Percentiles rank a stretch among this genome's conserved stretches.
phyloP scores from a whole-genome alignment of 2,329 filamentous ascomycete genomes.

The Cadophora malorum region DNA sequence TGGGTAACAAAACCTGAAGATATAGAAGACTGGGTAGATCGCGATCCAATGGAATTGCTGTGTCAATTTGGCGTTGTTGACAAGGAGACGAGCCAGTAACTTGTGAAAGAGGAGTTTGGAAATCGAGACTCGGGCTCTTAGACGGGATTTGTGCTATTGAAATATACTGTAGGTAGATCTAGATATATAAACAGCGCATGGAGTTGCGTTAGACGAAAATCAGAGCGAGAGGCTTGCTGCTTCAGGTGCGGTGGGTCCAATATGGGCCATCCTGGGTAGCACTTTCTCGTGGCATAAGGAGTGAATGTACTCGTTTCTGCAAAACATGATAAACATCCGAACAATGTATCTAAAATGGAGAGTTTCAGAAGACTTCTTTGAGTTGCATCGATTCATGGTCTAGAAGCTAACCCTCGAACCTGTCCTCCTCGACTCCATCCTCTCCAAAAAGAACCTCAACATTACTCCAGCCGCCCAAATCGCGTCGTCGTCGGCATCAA shows the following conservation, averaged over 20 bases:
- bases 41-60: conserved; percentile 36
- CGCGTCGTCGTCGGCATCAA: conserved; percentile 43
- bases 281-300: not conserved
- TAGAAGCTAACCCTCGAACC: not conserved
- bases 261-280: not conserved
- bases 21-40: conserved; percentile 39
- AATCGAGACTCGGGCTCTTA: not conserved
- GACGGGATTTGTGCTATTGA: not conserved
- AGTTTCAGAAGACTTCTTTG: no score
- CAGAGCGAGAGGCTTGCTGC: no score
- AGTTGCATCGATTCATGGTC: not conserved
- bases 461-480: conserved; percentile 44
- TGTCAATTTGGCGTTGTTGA: conserved; percentile 13
- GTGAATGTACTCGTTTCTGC: no score
- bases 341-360: no score
- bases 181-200: no score
- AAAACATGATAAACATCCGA: no score
- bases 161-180: no score
- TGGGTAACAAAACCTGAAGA: conserved; percentile 42
- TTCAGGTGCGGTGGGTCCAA: no score
- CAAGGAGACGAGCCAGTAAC: not conserved
- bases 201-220: no score
- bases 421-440: conserved; percentile 13
- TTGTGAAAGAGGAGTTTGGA: not conserved
- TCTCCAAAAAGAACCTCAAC: conserved; percentile 43